Evolutionary conservation across 2,329 filamentous ascomycete species (phyloP), one percentile per base, ranked within the genome.

Genomic region (Aspergillus pseudotamarii): DNA sequence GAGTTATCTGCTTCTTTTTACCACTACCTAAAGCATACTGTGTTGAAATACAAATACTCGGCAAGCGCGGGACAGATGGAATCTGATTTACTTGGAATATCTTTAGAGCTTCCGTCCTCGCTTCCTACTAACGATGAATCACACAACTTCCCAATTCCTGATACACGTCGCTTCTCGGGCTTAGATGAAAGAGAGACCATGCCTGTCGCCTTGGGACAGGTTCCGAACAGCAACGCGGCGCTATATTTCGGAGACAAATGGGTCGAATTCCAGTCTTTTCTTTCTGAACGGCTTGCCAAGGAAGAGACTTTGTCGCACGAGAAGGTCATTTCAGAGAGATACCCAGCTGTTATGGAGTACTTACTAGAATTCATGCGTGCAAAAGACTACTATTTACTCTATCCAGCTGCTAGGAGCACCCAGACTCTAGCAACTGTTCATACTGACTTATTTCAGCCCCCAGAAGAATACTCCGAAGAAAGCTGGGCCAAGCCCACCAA

Each of bases 211-310:
- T 81, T 96, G 10, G 97, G 93, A 89, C 91, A 97, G 77, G 88
- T 89, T 2, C 94, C 94, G 6, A 91, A 89, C 67, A 92, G 90
- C 72, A 91, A 95, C 66, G 94, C 94, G 0, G 87, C 89, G 12
- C 83, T 99, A 11, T 90, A 94, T 74, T 88, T 95, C 61, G 93
- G 94, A 50, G 87, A 93, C 55, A 93, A 90, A 72, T 99, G 95
- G 95, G 81, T 86, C 14, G 92, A 96, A 69, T 84, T 97, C 11
- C 93, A 97, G 74, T 86, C 88, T 12, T 95, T 96, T 69, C 84
- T 96, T 2, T 86, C 90, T 12, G 84, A 86, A 55, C 82, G 89
- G 8, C 79, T 94, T 11, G 68, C 74, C 16, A 72, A 70, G 28
- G 67, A 70, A 32, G 75, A 75, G 57, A 65, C 56, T 59, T 63